Evolutionary conservation across 805 yeast genomes (phyloP).

Genomic region (Barnettozyma sucrosica): DNA sequence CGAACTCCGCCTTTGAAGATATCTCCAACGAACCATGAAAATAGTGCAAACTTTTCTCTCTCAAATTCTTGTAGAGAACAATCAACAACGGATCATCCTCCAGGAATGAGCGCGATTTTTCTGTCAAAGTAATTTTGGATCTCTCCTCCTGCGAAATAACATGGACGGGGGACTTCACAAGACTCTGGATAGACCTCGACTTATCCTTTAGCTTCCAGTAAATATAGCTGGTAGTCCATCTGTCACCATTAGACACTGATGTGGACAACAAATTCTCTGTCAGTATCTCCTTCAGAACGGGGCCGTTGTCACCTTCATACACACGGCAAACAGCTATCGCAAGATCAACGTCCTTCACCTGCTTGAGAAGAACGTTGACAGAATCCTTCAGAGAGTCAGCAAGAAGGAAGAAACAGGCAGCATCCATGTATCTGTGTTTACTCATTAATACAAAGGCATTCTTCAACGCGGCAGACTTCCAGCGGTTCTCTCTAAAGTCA

Average conservation of each 20-base stretch:
- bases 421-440: conserved; percentile 80
- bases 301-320: conserved; percentile 59
- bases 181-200: conserved; percentile 52
- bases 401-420: conserved; percentile 82
- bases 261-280: conserved; percentile 44
- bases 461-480: conserved; percentile 86
- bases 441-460: conserved; percentile 89
- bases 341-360: conserved; percentile 61
- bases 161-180: conserved; percentile 50
- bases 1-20: conserved; percentile 46
- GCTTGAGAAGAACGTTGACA: conserved; percentile 62
- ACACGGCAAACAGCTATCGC: conserved; percentile 80
- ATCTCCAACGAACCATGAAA: conserved; percentile 41
- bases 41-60: conserved; percentile 46
- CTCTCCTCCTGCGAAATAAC: conserved; percentile 30
- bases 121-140: conserved; percentile 14
- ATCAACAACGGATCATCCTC: conserved; percentile 81
- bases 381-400: conserved; percentile 75
- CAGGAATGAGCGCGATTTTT: conserved; percentile 37
- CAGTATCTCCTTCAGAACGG: conserved; percentile 45
- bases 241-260: conserved; percentile 57
- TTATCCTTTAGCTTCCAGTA: conserved; percentile 58
- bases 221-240: conserved; percentile 81
- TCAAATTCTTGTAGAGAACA: conserved; percentile 54
- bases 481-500: conserved; percentile 68